Percentiles rank a stretch among this genome's conserved stretches.
Evolutionary conservation across 345 rosid species (phyloP).

Genomic region (Sisymbrium irio): DNA sequence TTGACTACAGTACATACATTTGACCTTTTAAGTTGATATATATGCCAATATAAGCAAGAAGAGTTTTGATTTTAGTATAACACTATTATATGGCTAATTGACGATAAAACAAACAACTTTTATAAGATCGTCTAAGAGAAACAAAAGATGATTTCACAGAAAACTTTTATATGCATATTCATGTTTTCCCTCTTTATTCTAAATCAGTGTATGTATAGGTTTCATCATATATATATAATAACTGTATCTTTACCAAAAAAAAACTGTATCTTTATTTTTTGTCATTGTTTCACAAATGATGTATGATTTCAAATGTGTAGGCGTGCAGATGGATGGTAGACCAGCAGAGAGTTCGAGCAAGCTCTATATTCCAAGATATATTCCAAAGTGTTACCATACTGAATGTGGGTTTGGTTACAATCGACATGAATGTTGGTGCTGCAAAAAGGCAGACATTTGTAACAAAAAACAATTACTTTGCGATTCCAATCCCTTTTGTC

Average conservation of each 20-base stretch:
- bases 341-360: slow-evolving; percentile 1
- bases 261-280: no score
- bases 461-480: no score
- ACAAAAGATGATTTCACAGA: slow-evolving; percentile 18
- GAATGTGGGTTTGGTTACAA: no score
- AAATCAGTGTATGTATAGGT: slow-evolving; percentile 1
- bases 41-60: no score
- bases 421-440: no score
- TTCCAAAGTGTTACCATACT: no score
- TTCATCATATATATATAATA: not conserved
- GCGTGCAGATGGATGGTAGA: not conserved
- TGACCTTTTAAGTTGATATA: no score
- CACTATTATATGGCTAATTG: not conserved
- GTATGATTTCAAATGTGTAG: slow-evolving; percentile 19
- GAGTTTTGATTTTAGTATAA: not conserved
- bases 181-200: slow-evolving; percentile 8
- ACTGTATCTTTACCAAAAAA: not conserved
- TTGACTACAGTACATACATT: no score
- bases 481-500: no score
- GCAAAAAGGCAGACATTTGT: no score
- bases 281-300: not conserved
- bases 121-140: not conserved
- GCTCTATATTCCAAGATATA: not conserved
- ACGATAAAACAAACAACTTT: no score
- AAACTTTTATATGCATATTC: slow-evolving; percentile 10